Conservation (phyloP, 805 yeast species). For the Saccharomyces kudriavzevii region DNA sequence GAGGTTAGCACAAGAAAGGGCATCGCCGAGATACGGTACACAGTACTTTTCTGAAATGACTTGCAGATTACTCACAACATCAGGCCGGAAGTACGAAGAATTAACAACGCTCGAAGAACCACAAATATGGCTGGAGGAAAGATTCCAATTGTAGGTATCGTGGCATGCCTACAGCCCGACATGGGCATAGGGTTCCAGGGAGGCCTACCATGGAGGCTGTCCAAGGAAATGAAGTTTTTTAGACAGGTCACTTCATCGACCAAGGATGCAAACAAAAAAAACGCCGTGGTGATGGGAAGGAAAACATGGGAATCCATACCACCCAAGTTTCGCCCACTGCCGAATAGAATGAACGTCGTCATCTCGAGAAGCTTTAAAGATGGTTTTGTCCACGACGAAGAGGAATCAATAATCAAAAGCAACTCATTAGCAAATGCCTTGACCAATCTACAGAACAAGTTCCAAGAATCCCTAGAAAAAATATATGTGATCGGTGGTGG, state of each 20-base stretch:
- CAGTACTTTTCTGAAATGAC: no score
- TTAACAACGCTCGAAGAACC: not conserved
- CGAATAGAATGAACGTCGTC: slow-evolving; percentile 65
- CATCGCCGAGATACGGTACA: no score
- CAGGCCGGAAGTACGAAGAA: not conserved
- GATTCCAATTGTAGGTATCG: slow-evolving; percentile 53
- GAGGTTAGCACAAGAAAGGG: not conserved
- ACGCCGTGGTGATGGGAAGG: slow-evolving; percentile 93
- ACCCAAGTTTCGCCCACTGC: slow-evolving; percentile 69
- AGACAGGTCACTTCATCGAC: slow-evolving; percentile 54
- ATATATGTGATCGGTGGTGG: slow-evolving; percentile 91
- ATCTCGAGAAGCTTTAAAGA: slow-evolving; percentile 43
- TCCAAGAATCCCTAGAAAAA: slow-evolving; percentile 36
- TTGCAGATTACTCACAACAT: no score
- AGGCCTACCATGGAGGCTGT: slow-evolving; percentile 77
- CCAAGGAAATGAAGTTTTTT: slow-evolving; percentile 81
- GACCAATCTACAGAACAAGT: not conserved
- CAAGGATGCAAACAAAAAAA: slow-evolving; percentile 33
- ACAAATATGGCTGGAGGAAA: slow-evolving; percentile 3
- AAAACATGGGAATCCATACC: slow-evolving; percentile 96
- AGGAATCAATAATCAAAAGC: slow-evolving; percentile 21
- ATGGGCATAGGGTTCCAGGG: slow-evolving; percentile 83
- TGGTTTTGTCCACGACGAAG: slow-evolving; percentile 8
- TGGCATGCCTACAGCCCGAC: slow-evolving; percentile 76
- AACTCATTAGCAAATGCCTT: slow-evolving; percentile 29